These are phyloP conservation scores for Alternaria ethzedia DNA, from an alignment of 2,329 filamentous ascomycete genomes.

Conservation along the genomic window DNA sequence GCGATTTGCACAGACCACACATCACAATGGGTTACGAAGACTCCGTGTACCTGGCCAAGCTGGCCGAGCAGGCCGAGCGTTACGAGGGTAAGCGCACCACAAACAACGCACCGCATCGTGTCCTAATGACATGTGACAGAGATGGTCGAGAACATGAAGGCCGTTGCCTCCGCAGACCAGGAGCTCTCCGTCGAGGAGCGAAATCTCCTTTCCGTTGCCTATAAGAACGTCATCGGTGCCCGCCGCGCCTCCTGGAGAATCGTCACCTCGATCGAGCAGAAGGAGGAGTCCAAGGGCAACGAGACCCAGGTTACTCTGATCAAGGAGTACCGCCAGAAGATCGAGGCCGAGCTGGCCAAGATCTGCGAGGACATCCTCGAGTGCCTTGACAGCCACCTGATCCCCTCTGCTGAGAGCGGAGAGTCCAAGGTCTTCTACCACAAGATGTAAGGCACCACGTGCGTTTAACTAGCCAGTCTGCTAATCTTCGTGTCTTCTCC, in stretches of 20 bases:
- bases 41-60: conserved; percentile 99
- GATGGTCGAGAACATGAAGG: conserved; percentile 99
- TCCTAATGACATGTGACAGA: conserved; percentile 62
- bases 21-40: conserved; percentile 97
- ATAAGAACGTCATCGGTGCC: conserved; percentile 98
- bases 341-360: conserved; percentile 94
- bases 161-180: conserved; percentile 81
- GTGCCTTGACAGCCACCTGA: conserved; percentile 91
- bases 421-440: conserved; percentile 99
- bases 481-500: conserved; percentile 35
- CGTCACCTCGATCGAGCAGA: conserved; percentile 98
- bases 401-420: conserved; percentile 90
- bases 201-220: conserved; percentile 95
- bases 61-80: conserved; percentile 99
- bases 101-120: conserved; percentile 3
- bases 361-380: conserved; percentile 98
- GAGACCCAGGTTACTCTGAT: conserved; percentile 87
- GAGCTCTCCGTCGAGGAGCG: conserved; percentile 84
- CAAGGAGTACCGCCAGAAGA: conserved; percentile 99
- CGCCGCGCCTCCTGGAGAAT: conserved; percentile 98
- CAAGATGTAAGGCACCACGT: conserved; percentile 79
- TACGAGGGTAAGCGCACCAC: conserved; percentile 79
- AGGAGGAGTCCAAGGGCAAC: conserved; percentile 99
- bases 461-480: background rate
- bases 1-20: conserved; percentile 30